Evolutionary conservation across 306 rosid genomes (phyloP).

Genomic region (Quercus suber): DNA sequence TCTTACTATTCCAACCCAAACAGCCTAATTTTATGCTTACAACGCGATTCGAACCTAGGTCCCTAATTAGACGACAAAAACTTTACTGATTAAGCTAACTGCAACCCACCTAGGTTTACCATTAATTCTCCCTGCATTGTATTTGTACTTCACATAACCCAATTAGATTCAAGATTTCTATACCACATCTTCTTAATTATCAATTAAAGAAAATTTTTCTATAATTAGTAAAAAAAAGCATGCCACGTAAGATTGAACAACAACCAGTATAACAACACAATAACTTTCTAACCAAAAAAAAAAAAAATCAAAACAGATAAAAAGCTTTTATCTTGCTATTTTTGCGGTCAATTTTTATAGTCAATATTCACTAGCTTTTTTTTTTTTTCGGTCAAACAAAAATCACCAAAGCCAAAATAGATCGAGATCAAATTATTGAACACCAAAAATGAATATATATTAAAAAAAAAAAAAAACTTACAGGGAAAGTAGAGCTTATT

Average conservation of each 20-base stretch:
- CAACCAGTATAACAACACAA: no score
- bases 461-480: slow-evolving; percentile 20
- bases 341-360: neutral
- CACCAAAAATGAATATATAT: neutral
- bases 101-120: no score
- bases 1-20: no score
- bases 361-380: neutral
- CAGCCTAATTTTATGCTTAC: no score
- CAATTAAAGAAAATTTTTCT: neutral
- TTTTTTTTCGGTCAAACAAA: neutral
- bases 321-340: neutral
- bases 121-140: no score
- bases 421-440: slow-evolving; percentile 10
- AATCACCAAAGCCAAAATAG: neutral
- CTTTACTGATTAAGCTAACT: no score
- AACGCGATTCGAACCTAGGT: no score
- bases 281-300: neutral
- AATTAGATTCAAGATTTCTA: no score
- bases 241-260: neutral
- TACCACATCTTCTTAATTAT: no score
- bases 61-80: no score
- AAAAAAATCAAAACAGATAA: neutral
- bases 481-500: slow-evolving; percentile 93
- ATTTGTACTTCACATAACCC: no score
- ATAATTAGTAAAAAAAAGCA: neutral